Evolutionary conservation across 2,329 filamentous ascomycete genomes (phyloP).

Genomic region (Zymoseptoria pseudotritici): DNA sequence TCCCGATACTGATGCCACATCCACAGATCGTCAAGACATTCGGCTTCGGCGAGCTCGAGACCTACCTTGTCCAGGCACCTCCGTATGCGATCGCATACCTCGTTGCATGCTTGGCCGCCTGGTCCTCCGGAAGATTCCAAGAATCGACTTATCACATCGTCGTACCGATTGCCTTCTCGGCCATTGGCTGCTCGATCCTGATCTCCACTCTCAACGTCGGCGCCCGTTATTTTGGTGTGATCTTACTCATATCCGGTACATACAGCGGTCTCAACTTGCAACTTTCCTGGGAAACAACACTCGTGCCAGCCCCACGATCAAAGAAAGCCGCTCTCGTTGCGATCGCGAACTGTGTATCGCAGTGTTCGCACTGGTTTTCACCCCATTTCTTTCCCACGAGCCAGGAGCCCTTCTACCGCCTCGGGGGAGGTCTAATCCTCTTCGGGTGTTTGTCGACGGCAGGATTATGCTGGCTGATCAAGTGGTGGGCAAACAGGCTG

Average conservation of each 20-base stretch:
- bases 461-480: conserved; percentile 16
- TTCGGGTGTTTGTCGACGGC: conserved; percentile 23
- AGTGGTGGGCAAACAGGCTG: conserved; percentile 21
- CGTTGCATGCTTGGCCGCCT: conserved; percentile 22
- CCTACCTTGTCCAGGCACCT: conserved; percentile 38
- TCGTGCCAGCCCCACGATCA: conserved; percentile 35
- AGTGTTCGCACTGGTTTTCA: conserved; percentile 37
- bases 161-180: conserved; percentile 19
- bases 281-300: conserved; percentile 37
- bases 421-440: conserved; percentile 12
- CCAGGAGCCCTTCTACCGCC: conserved; percentile 2
- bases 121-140: conserved; percentile 24
- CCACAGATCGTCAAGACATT: conserved; percentile 7
- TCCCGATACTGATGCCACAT: neutral
- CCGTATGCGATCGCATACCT: conserved; percentile 31
- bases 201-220: conserved; percentile 27
- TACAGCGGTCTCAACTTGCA: conserved; percentile 37
- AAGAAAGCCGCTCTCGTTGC: conserved; percentile 39
- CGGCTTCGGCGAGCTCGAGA: conserved; percentile 15
- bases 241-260: conserved; percentile 30
- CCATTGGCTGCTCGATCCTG: conserved; percentile 22
- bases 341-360: conserved; percentile 37
- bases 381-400: conserved; percentile 32
- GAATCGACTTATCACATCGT: conserved; percentile 28
- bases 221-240: conserved; percentile 26